Base-by-base conservation (phyloP, 306 rosid species). In the Vicia sativa region DNA sequence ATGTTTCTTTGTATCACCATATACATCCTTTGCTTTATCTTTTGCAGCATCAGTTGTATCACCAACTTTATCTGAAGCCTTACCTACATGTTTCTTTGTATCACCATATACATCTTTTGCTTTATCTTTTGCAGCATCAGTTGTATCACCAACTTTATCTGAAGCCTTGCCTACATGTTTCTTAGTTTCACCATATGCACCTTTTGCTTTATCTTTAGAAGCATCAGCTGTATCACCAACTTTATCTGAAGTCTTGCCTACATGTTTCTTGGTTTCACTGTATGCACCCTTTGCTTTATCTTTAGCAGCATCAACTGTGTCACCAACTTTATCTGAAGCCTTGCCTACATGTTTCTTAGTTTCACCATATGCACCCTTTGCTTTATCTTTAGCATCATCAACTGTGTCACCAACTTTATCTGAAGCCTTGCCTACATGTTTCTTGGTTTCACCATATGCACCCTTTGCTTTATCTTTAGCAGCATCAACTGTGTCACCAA, bases 131-230 rank as follows among this genome's bases (percentile, higher is more conserved):
- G 41, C 63, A 50, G 1, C 57, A 0, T 12, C 0, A 9, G 71
- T 46, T 35, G 3, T 16, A n/a, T 35, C 65, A 2, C 45, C 34
- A 38, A 19, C 34, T 4, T 7, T 13, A 16, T 6, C 23, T 3
- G 65, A 9, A 35, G 74, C 74, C 23, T 21, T 21, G 23, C 2
- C 23, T 21, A 21, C 23, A 16, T 31, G 38, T 31, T 16, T 57
- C 18, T 45, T 21, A 2, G 76, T 54, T 28, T 23, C 76, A 14
- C 2, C 21, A 14, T 1, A 0, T 7, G 71, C 62, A 6, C 1
- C 39, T 9, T 9, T 64, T 14, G 49, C 67, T 11, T 67, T 76
- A 0, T 61, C 65, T 76, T 62, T 55, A 21, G 42, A 56, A 52
- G 0, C 58, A 0, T 9, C 0, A 6, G 58, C 39, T 37, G 4